phyloP scores from a whole-genome alignment of 225 moss, liverwort and hornwort genomes.

The Lunularia cruciata region DNA sequence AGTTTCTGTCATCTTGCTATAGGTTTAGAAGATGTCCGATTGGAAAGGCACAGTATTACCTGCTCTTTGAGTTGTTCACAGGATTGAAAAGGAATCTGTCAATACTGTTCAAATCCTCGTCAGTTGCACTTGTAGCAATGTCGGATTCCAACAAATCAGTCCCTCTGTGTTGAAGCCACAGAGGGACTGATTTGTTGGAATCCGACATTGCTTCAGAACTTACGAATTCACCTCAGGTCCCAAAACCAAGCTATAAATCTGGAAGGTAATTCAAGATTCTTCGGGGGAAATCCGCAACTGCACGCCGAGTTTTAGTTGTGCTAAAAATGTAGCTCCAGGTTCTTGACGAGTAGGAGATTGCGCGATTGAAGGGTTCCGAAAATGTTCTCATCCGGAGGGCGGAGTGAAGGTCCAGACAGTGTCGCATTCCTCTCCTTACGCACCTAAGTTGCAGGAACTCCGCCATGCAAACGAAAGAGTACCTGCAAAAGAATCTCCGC shows the following conservation, averaged over 20 bases:
- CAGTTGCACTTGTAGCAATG: not conserved
- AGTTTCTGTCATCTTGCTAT: too few relatives aligned
- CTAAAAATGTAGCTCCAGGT: constrained; percentile 2
- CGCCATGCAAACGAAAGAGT: constrained; percentile 1
- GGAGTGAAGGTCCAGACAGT: constrained; percentile 4
- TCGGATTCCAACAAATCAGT: not conserved
- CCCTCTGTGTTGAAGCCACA: too few relatives aligned
- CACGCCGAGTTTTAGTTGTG: not conserved
- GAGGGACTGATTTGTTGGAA: too few relatives aligned
- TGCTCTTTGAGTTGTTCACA: not conserved
- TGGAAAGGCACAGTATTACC: too few relatives aligned
- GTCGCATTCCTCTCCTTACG: constrained; percentile 8
- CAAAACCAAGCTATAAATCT: not conserved
- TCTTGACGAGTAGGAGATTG: too few relatives aligned
- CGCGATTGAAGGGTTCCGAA: too few relatives aligned
- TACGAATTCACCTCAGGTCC: not conserved
- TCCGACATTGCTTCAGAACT: not conserved
- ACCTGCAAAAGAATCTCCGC: constrained; percentile 12
- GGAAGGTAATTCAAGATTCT: too few relatives aligned
- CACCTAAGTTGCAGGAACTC: not conserved
- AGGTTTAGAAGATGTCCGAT: too few relatives aligned
- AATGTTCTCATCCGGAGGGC: too few relatives aligned
- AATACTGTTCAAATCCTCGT: not conserved
- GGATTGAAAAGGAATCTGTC: constrained; percentile 17
- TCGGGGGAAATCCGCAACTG: constrained; percentile 6